phyloP scores from a whole-genome alignment of 2,329 filamentous ascomycete species.

The Aspergillus pseudoterreus region DNA sequence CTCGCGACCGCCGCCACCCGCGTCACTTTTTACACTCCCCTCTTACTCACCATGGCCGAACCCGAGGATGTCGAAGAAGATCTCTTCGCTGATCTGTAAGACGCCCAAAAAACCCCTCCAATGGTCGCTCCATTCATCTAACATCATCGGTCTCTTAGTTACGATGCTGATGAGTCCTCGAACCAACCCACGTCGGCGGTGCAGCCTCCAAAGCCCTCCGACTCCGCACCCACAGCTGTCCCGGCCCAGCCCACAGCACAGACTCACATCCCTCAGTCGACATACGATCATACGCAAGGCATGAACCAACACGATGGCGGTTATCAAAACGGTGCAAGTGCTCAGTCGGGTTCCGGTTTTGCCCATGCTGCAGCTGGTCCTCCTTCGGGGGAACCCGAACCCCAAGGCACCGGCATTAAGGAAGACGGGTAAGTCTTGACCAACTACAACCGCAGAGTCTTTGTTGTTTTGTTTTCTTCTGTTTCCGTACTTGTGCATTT shows the following conservation, averaged over 20 bases:
- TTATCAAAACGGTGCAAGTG: slow-evolving; percentile 25
- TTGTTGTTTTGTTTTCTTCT: slow-evolving; percentile 1
- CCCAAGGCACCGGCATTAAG: slow-evolving; percentile 58
- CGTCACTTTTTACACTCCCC: background rate
- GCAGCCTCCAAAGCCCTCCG: slow-evolving; percentile 37
- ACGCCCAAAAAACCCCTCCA: background rate
- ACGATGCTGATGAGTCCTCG: slow-evolving; percentile 63
- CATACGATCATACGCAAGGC: slow-evolving; percentile 18
- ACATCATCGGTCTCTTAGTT: slow-evolving; percentile 43
- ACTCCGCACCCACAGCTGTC: slow-evolving; percentile 28
- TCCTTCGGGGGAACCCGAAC: slow-evolving; percentile 28
- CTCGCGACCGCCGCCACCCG: background rate
- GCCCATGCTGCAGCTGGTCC: slow-evolving; percentile 12
- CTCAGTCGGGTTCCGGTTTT: slow-evolving; percentile 20
- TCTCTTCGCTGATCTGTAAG: slow-evolving; percentile 92
- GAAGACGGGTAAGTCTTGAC: slow-evolving; percentile 80
- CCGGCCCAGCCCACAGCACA: slow-evolving; percentile 29
- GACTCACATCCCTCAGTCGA: slow-evolving; percentile 26
- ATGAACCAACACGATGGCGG: slow-evolving; percentile 22
- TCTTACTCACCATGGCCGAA: slow-evolving; percentile 63
- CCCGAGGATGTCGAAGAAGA: slow-evolving; percentile 83
- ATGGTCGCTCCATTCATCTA: slow-evolving; percentile 4
- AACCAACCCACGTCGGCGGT: slow-evolving; percentile 26
- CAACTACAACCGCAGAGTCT: slow-evolving; percentile 15
- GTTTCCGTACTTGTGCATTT: background rate